Evolutionary conservation across 345 rosid species (phyloP), one percentile per base, ranked within the genome.

Genomic region (Hevea brasiliensis): DNA sequence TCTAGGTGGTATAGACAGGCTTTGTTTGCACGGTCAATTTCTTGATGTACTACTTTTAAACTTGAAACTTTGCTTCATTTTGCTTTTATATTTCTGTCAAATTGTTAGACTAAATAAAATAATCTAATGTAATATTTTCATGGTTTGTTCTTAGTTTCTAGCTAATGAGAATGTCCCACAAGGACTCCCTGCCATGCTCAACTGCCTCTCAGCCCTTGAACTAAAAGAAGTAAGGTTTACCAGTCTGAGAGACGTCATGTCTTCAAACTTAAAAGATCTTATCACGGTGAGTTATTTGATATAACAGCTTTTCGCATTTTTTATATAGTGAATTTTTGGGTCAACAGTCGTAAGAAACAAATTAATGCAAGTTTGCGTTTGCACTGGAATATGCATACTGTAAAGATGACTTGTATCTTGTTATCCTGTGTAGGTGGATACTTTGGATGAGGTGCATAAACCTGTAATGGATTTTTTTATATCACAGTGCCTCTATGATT

Each of bases 11-110:
- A 11, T 78, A 11, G 51, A 65, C 67, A 81, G 59, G 72, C 82
- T 81, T 24, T 53, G 68, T 20, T 68, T 81, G 17, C 68, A 76
- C 29, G 35, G 77, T 67, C 41, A 58, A 57, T 81, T 81, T 81
- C 76, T 81, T 17, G 70, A 80, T 80, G 83, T 76, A 76, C 63
- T 56, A 23, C 35, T 44, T 5, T 47, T 50, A 7, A 14, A 50
- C 55, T 50, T 50, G n/a, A 50, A 50, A 50, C 55, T n/a, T n/a
- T n/a, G n/a, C 17, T 50, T n/a, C n/a, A n/a, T n/a, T n/a, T n/a
- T n/a, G n/a, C n/a, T n/a, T n/a, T n/a, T n/a, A n/a, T n/a, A n/a
- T 50, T 17, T 50, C 17, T 15, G 17, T 50, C 55, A 17, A 50
- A 50, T 50, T 5, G n/a, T 17, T 50, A 50, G 55, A 50, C 15